Percentiles rank a stretch among this genome's conserved stretches.
Evolutionary conservation across 768 basidiomycete species (phyloP).

Genomic region (Tylopilus felleus): DNA sequence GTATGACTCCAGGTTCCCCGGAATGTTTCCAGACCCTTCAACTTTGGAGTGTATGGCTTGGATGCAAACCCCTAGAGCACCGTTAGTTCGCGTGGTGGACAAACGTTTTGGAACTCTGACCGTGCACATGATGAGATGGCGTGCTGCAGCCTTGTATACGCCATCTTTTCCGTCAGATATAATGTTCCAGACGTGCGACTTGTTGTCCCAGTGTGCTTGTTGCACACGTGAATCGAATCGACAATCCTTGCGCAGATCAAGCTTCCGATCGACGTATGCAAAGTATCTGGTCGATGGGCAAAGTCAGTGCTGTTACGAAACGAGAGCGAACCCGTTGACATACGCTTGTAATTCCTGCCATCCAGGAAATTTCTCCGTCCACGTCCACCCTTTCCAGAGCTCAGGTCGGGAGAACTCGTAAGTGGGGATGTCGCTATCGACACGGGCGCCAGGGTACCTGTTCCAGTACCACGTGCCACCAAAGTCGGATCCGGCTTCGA

Average conservation of each 20-base stretch:
- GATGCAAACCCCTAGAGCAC: constrained; percentile 5
- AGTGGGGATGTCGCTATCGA: constrained; percentile 7
- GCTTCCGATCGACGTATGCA: constrained; percentile 9
- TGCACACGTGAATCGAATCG: constrained; percentile 10
- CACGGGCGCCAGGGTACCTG: constrained; percentile 11
- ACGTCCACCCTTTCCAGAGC: constrained; percentile 12
- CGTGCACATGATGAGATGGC: constrained; percentile 12
- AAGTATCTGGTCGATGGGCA: constrained; percentile 6
- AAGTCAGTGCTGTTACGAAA: not conserved
- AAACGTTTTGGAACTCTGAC: not conserved
- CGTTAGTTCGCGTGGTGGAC: not conserved
- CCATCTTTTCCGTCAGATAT: constrained; percentile 6
- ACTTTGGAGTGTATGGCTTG: constrained; percentile 10
- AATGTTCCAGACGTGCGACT: constrained; percentile 7
- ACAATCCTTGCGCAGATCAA: constrained; percentile 13
- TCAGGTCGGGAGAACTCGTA: constrained; percentile 10
- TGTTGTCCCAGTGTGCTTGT: constrained; percentile 13
- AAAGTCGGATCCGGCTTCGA: constrained; percentile 9
- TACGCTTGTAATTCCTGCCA: constrained; percentile 10
- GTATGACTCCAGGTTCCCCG: constrained; percentile 9
- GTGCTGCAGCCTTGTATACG: constrained; percentile 8
- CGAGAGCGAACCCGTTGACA: not conserved
- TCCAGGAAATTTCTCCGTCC: constrained; percentile 14
- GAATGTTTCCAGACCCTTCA: constrained; percentile 13
- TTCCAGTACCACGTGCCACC: constrained; percentile 19